Base-by-base conservation (phyloP, 345 rosid genomes). In the Sisymbrium irio region DNA sequence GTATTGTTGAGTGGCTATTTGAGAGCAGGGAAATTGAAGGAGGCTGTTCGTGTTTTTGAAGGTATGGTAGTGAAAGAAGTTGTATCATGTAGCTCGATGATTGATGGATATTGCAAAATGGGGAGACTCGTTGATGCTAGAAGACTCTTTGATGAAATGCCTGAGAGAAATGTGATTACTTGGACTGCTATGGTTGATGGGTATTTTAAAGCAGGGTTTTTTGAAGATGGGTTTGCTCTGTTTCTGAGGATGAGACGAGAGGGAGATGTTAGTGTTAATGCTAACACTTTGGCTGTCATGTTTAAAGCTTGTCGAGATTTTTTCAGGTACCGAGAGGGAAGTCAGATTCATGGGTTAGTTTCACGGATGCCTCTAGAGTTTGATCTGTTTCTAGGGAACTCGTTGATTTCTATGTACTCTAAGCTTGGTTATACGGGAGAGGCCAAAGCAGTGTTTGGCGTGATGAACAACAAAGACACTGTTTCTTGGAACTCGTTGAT, bases 141-240 rank as follows among this genome's bases (percentile, higher is more conserved):
- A 70, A 69, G 65, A 14, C 15, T 89, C 30, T 87, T 91, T 65
- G 84, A 86, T 63, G 14, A 20, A 46, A 89, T 87, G 88, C 62
- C 69, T 2, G 85, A 83, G 81, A 88, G 65, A 72, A 91, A 89
- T 83, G 93, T 89, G 62, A 83, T 91, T 69, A 76, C 93, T 75
- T 91, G 96, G 96, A 87, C 91, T 8, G 73, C 93, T 22, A 85
- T 90, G 89, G 84, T 90, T 53, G 81, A 86, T 81, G 97, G 96
- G 18, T 89, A 86, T 72, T 74, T 92, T 77, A 86, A 86, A 67
- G 82, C 65, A 14, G 92, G 87, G 4, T 77, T 41, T 79, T 84
- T 89, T 7, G 75, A 69, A 19, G 81, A 83, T 46, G 97, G 96
- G 65, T 85, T 88, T 78, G 61, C 46, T 66, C 68, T 92, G 80